A percentile compares a stretch with the other conserved stretches of the same genome.
These are phyloP conservation scores for Delitschia confertaspora DNA, from an alignment of 495 filamentous ascomycete species.

Conservation along the genomic window DNA sequence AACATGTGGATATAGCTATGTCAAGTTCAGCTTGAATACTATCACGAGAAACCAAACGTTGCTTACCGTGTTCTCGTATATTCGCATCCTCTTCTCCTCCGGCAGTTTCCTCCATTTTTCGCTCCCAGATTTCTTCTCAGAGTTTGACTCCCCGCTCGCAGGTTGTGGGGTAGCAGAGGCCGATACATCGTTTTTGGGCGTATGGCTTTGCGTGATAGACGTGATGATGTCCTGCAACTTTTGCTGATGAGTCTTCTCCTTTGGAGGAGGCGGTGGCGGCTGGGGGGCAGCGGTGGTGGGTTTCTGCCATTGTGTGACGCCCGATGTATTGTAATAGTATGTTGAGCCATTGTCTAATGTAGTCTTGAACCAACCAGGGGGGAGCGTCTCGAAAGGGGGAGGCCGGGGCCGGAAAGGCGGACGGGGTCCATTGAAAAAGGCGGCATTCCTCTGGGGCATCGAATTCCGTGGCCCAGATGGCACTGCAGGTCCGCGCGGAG, in stretches of 20 bases:
- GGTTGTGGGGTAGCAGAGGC: constrained; percentile 44
- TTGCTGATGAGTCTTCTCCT: constrained; percentile 56
- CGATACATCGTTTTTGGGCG: constrained; percentile 51
- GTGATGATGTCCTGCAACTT: constrained; percentile 78
- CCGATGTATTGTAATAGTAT: constrained; percentile 73
- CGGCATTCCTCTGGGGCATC: constrained; percentile 51
- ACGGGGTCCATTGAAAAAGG: constrained; percentile 51
- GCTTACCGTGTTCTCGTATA: constrained; percentile 84
- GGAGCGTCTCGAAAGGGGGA: constrained; percentile 51
- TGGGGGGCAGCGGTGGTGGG: constrained; percentile 60
- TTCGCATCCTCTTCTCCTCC: constrained; percentile 81
- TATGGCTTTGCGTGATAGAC: constrained; percentile 61
- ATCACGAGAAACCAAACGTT: neutral
- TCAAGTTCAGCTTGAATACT: constrained; percentile 1
- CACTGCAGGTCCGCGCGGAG: constrained; percentile 43
- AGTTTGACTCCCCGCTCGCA: constrained; percentile 41
- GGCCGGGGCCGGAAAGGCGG: constrained; percentile 43
- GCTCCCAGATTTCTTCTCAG: constrained; percentile 63
- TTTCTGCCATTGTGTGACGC: constrained; percentile 68
- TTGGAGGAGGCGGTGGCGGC: constrained; percentile 50
- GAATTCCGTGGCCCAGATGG: constrained; percentile 58
- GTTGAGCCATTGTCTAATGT: constrained; percentile 49
- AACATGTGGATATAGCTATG: constrained; percentile 69
- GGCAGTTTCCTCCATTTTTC: constrained; percentile 76
- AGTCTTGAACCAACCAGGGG: constrained; percentile 71